Base-by-base conservation (phyloP, 2,329 filamentous ascomycete genomes). In the Cladophialophora exuberans region DNA sequence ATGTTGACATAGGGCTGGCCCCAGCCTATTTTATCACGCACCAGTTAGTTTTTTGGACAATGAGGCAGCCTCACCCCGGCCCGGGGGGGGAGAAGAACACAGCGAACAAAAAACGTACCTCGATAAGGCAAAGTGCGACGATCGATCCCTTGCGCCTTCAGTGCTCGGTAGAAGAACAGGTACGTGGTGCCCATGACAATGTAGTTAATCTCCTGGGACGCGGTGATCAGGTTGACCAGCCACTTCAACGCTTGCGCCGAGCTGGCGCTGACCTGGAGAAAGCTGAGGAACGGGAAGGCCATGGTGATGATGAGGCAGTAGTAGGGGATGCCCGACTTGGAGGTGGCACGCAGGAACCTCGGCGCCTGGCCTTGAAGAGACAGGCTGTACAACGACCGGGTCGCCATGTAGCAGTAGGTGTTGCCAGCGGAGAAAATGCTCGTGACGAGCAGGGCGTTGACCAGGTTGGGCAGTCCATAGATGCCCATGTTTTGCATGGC, bases 151-250 rank as follows among this genome's bases (percentile, higher is more conserved):
- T 91, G 88, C 0, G 78, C 84, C 28, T 78, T 73, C 45, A 87
- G 79, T 0, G 88, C 87, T 30, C 83, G 82, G 69, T 85, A 76
- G 69, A 89, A 92, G 61, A 80, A 81, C 51, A 90, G 69, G 68
- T 88, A 91, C 0, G 86, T 85, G 31, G 84, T 75, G 67, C 81
- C 84, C 67, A 88, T 86, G 59, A 83, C 80, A 0, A 87, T 85
- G 68, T 83, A 87, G 71, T 84, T 82, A 67, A 87, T 83, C 20
- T 47, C 48, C 61, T 65, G 38, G 10, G 38, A 80, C 4, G 79
- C 82, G 6, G 81, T 84, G 66, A 65, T 63, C 6, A 69, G 57
- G 44, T 67, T 65, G 6, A 68, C 65, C 2, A 72, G 63, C 69
- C 69, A 71, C 43, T 60, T 64, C 68, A 90, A 75, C 0, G 90